These are phyloP conservation scores for Metschnikowia similis DNA, from an alignment of 805 yeast species.

Conservation along the genomic window DNA sequence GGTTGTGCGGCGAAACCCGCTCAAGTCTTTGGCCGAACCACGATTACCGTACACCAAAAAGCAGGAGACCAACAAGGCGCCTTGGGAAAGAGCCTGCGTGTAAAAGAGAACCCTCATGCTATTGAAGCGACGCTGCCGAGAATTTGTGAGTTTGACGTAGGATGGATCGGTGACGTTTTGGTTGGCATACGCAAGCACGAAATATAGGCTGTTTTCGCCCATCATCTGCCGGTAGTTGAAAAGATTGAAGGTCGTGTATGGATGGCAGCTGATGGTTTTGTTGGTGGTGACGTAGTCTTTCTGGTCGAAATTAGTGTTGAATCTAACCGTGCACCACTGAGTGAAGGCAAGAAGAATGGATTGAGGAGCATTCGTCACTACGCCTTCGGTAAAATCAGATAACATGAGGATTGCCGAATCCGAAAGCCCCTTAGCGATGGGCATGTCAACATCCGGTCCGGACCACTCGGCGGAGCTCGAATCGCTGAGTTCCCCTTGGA, in stretches of 20 bases:
- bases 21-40: constrained; percentile 31
- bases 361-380: constrained; percentile 49
- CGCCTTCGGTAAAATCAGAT: constrained; percentile 41
- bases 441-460: constrained; percentile 2
- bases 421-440: constrained; percentile 28
- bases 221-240: constrained; percentile 46
- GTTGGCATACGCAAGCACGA: constrained; percentile 48
- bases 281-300: not conserved
- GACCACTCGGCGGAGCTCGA: constrained; percentile 16
- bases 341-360: constrained; percentile 24
- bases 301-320: constrained; percentile 6
- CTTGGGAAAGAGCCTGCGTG: constrained; percentile 26
- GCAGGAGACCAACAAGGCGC: constrained; percentile 25
- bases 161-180: constrained; percentile 15
- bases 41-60: constrained; percentile 35
- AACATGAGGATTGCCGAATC: constrained; percentile 47
- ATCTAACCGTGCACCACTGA: constrained; percentile 11
- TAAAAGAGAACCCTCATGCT: constrained; percentile 27
- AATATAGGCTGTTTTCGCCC: constrained; percentile 35
- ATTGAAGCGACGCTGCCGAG: constrained; percentile 15
- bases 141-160: constrained; percentile 13
- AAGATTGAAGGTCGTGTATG: constrained; percentile 14
- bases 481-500: constrained; percentile 16
- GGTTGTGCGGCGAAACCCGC: constrained; percentile 25
- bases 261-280: constrained; percentile 6